These are phyloP conservation scores for Kwoniella dendrophila DNA, from an alignment of 768 basidiomycete species.

Conservation along the genomic window DNA sequence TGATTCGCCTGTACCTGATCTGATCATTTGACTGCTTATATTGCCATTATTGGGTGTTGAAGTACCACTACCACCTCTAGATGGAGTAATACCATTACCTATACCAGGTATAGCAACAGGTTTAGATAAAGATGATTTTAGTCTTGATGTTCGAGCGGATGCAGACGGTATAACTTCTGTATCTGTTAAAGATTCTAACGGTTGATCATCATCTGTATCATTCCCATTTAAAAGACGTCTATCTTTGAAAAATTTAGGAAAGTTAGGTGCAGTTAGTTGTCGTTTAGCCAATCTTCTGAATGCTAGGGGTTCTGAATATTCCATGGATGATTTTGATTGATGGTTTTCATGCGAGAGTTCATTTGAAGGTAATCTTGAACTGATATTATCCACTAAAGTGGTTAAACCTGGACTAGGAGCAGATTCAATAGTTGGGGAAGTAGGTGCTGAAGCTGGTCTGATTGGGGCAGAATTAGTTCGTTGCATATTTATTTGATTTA, in stretches of 20 bases:
- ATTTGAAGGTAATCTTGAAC: slow-evolving; percentile 15
- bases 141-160: not conserved
- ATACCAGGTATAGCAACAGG: slow-evolving; percentile 8
- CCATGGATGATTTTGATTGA: not conserved
- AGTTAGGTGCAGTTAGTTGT: slow-evolving; percentile 22
- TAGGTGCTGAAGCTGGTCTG: slow-evolving; percentile 20
- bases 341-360: slow-evolving; percentile 8
- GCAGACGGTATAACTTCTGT: slow-evolving; percentile 15
- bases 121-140: slow-evolving; percentile 13
- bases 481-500: not conserved
- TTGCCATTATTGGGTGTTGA: too few relatives aligned
- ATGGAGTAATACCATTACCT: not conserved
- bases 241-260: slow-evolving; percentile 23
- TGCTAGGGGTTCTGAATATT: not conserved
- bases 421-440: slow-evolving; percentile 19
- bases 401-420: slow-evolving; percentile 26
- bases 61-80: not conserved
- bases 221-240: too few relatives aligned
- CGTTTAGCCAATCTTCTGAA: slow-evolving; percentile 3
- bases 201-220: slow-evolving; percentile 12
- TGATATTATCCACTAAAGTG: slow-evolving; percentile 13
- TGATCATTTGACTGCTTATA: not conserved
- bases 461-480: slow-evolving; percentile 7
- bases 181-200: slow-evolving; percentile 18
- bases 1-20: slow-evolving; percentile 5